These are phyloP conservation scores for Debaryomyces nepalensis DNA, from an alignment of 1,139 yeast species.

Conservation along the genomic window DNA sequence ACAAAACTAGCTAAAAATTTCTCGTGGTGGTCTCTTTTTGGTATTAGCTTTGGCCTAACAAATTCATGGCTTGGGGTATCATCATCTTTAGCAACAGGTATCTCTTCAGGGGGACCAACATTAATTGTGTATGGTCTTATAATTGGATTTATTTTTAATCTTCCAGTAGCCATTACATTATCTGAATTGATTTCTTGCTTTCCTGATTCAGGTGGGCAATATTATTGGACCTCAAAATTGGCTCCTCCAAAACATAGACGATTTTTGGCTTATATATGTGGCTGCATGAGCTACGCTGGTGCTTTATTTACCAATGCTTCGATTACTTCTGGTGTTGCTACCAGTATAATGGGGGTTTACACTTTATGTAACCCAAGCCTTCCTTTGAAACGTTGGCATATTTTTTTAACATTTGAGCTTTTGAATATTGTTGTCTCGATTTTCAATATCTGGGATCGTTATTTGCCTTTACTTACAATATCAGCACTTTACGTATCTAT, in stretches of 20 bases:
- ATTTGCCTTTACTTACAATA: conserved; percentile 57
- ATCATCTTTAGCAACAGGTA: conserved; percentile 53
- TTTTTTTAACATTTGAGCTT: conserved; percentile 54
- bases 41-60: conserved; percentile 56
- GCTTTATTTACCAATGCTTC: conserved; percentile 17
- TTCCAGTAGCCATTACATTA: conserved; percentile 16
- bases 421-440: conserved; percentile 46
- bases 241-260: conserved; percentile 13
- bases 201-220: conserved; percentile 27
- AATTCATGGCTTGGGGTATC: conserved; percentile 60
- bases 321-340: conserved; percentile 14
- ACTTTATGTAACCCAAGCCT: conserved; percentile 8
- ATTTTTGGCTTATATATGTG: conserved; percentile 15
- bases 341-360: conserved; percentile 11
- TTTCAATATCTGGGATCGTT: conserved; percentile 62
- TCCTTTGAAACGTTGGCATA: conserved; percentile 54
- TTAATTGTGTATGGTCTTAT: conserved; percentile 51
- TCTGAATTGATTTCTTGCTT: conserved; percentile 24
- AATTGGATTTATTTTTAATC: conserved; percentile 23
- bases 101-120: conserved; percentile 55
- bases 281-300: conserved; percentile 15
- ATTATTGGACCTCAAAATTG: conserved; percentile 23
- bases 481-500: conserved; percentile 60
- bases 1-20: conserved; percentile 6
- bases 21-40: conserved; percentile 30